phyloP scores from a whole-genome alignment of 176 grass and related monocot genomes.

The Hyparrhenia diplandra region DNA sequence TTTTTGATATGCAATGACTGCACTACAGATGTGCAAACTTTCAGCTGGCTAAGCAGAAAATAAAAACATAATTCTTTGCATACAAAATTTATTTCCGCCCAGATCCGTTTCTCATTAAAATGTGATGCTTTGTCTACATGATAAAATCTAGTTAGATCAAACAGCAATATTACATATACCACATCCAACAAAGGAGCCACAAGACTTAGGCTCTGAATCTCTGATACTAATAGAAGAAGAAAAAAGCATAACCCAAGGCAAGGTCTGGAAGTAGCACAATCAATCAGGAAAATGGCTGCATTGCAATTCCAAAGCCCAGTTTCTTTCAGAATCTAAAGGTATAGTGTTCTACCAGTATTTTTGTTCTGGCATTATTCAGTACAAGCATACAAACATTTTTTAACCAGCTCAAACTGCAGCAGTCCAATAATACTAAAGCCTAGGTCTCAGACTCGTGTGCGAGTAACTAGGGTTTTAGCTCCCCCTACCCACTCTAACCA shows the following conservation, averaged over 20 bases:
- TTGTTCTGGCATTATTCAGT: not conserved
- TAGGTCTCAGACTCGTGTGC: not conserved
- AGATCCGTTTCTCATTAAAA: too few relatives aligned
- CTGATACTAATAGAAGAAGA: not conserved
- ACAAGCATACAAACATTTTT: not conserved
- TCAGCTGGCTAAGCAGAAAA: too few relatives aligned
- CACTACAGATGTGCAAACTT: not conserved
- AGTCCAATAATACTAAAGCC: not conserved
- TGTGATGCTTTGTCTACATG: not conserved
- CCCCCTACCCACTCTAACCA: not conserved
- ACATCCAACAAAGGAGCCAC: not conserved
- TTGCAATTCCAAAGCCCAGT: not conserved
- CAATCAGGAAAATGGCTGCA: not conserved
- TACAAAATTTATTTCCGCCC: too few relatives aligned
- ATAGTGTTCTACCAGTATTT: not conserved
- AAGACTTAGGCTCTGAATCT: not conserved
- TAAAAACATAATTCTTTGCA: too few relatives aligned
- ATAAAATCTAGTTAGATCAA: not conserved
- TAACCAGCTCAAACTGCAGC: not conserved
- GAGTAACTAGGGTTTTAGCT: constrained; percentile 22
- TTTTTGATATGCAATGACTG: not conserved
- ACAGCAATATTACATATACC: too few relatives aligned
- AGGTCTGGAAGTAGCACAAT: not conserved
- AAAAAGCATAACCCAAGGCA: not conserved
- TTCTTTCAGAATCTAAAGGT: not conserved